Evolutionary conservation across 2,329 filamentous ascomycete species (phyloP), one percentile per base, ranked within the genome.

Genomic region (Trichophyton mentagrophytes): DNA sequence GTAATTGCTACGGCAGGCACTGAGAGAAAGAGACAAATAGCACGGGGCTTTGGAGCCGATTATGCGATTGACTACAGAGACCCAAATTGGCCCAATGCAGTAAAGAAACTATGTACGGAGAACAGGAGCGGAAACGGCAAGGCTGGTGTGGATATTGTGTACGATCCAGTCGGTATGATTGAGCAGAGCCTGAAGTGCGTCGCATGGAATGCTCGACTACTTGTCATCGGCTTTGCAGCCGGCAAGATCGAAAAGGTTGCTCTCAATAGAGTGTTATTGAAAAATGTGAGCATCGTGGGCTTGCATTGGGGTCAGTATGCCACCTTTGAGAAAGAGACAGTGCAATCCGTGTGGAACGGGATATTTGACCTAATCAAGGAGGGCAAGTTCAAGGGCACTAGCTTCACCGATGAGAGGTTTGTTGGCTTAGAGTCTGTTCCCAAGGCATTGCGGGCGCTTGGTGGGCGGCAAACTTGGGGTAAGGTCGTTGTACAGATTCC

Each of bases 1-100:
- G 92, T 97, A n/a, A 86, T 97, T 64, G 92, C 92, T 3, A 96
- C 92, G 0, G 92, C 90, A 0, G 90, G 90, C 1, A 88, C 87
- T 1, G 73, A 83, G 67, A 83, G 86, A 59, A 97, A 97, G 76
- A 80, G 90, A 7, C 82, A 88, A 61, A 83, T 96, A 8, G 92
- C 91, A 56, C 81, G 80, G 65, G 76, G 80, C 2, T 97, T 89
- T 66, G 92, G 92, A 30, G 92, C 92, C 1, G 91, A 97, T 74
- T 84, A 92, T 71, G 82, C 83, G 2, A 73, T 97, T 62, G 84
- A 92, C 72, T 96, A 96, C 74, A 80, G 80, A 17, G 86, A 86
- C 80, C 81, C 83, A n/a, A 77, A 79, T 1, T 86, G 83, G 83
- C 80, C 82, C 1, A 78, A 84, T 64, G 73, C 84, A 63, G 90